Evolutionary conservation across 305 asterid genomes (phyloP), one percentile per base, ranked within the genome.

Genomic region (Andrographis paniculata): DNA sequence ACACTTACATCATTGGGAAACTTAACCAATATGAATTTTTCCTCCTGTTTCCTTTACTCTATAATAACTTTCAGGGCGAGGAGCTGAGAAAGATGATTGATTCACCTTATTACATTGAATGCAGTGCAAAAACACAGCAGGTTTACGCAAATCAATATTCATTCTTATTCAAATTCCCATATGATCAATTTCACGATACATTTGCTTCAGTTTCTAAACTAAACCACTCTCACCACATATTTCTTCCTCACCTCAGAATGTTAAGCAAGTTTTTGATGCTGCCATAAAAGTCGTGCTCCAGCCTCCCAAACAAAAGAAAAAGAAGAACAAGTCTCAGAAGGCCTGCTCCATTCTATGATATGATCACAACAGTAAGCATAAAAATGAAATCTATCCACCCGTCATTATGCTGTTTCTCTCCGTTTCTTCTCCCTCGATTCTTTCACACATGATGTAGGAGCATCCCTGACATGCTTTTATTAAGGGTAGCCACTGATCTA

Each of bases 241-340:
- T 33, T 4, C 31, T 20, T 31, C 42, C 45, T 41, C 56, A 44
- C 31, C 36, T 59, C 85, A 88, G 97, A 88, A 88, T 56, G 95
- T 88, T 61, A 88, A 88, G 68, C 69, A 52, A 63, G 97, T 88
- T 37, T 88, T 88, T 55, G 97, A 88, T 67, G 85, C 93, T 58
- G 95, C 97, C 62, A 88, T 88, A 50, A 88, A 85, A 76, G 95
- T 88, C 35, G 97, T 88, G 58, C 95, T 88, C 52, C 95, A 85
- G 74, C 97, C 95, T 9, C 97, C 97, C 18, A 82, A 88, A 69
- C 66, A 62, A 70, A 88, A 88, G 94, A 88, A 82, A 67, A 88
- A 88, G 81, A 88, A 82, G 70, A 78, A 83, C 11, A 88, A 79
- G 75, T 76, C 70, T 61, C 93, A 84, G 50, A 87, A 75, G 70